Conservation (phyloP, 371 early-diverging fungal species). For the Entomophthora muscae region DNA sequence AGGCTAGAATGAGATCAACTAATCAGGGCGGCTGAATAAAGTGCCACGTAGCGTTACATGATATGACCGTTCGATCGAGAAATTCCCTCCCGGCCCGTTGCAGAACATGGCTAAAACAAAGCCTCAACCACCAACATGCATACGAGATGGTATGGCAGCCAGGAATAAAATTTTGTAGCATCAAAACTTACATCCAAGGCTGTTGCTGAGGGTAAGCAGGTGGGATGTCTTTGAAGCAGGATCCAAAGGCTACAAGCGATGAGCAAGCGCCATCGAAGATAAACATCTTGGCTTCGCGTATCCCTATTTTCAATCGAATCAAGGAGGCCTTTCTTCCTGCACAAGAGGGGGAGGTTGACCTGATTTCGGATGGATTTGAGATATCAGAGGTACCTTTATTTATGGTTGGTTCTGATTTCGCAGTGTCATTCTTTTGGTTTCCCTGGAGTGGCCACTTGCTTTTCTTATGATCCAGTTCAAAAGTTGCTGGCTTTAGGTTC, state of each 20-base stretch:
- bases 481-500: constrained; percentile 5
- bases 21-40: too few species aligned
- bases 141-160: too few species aligned
- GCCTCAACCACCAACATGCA: too few species aligned
- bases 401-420: not conserved
- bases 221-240: not conserved
- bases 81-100: too few species aligned
- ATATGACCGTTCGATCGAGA: too few species aligned
- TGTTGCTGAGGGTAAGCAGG: not conserved
- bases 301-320: not conserved
- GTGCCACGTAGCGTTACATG: too few species aligned
- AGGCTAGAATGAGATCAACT: too few species aligned
- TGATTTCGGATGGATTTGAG: not conserved
- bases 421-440: not conserved
- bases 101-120: too few species aligned
- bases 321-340: not conserved
- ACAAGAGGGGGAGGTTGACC: not conserved
- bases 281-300: not conserved
- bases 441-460: not conserved
- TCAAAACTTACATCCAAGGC: too few species aligned
- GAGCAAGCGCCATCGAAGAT: not conserved
- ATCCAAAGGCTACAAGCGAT: not conserved
- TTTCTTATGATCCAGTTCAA: constrained; percentile 4
- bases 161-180: too few species aligned
- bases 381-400: not conserved